These are phyloP conservation scores for Elongisporangium anandrum DNA, from an alignment of 352 stramenopile species.

Conservation along the genomic window DNA sequence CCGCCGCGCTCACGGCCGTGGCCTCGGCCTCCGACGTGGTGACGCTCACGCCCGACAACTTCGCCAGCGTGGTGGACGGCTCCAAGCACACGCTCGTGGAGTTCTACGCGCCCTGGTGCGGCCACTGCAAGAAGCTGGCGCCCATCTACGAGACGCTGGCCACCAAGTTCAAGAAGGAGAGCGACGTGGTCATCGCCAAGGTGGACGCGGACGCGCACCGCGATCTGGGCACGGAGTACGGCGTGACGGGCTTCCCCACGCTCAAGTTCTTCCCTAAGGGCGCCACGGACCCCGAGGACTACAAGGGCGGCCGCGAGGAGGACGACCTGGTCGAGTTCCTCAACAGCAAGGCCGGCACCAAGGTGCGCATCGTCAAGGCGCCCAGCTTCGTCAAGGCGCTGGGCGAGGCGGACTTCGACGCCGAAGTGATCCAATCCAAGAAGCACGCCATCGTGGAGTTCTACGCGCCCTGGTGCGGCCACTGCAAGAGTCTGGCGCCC, in stretches of 20 bases:
- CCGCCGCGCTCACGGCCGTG: slow-evolving; percentile 40
- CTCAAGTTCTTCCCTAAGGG: slow-evolving; percentile 90
- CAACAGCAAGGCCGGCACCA: slow-evolving; percentile 70
- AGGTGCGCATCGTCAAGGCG: slow-evolving; percentile 68
- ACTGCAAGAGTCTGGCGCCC: slow-evolving; percentile 91
- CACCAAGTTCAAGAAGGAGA: slow-evolving; percentile 80
- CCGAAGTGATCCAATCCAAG: slow-evolving; percentile 73
- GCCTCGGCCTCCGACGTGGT: slow-evolving; percentile 66
- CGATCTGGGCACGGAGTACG: slow-evolving; percentile 77
- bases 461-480: slow-evolving; percentile 92
- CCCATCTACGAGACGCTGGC: slow-evolving; percentile 84
- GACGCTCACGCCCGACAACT: slow-evolving; percentile 80
- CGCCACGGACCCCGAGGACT: slow-evolving; percentile 76
- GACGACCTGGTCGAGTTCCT: slow-evolving; percentile 78
- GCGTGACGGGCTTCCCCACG: slow-evolving; percentile 90
- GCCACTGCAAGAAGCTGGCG: slow-evolving; percentile 88
- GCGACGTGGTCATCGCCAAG: slow-evolving; percentile 82
- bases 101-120: slow-evolving; percentile 91
- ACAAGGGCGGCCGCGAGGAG: slow-evolving; percentile 80
- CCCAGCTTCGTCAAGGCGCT: slow-evolving; percentile 64
- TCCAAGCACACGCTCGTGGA: slow-evolving; percentile 85
- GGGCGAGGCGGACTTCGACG: slow-evolving; percentile 65
- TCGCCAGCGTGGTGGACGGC: slow-evolving; percentile 75
- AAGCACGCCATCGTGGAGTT: slow-evolving; percentile 92
- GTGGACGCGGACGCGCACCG: slow-evolving; percentile 89